Percentiles rank a stretch among this genome's conserved stretches.
phyloP scores from a whole-genome alignment of 306 rosid species.

The Elaeagnus macrophylla region DNA sequence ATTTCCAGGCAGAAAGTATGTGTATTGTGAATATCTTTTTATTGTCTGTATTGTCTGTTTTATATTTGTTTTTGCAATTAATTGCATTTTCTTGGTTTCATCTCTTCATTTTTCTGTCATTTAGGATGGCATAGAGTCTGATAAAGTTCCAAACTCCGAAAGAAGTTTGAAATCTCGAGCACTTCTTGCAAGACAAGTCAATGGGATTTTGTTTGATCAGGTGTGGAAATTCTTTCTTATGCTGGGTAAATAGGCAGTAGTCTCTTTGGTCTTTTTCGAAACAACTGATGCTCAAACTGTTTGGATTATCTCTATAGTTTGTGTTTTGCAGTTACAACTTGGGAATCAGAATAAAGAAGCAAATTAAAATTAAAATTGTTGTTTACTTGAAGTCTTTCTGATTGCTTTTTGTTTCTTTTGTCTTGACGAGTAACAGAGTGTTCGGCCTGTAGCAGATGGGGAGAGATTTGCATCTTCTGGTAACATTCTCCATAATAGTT shows the following conservation, averaged over 20 bases:
- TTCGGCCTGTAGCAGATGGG: conserved; percentile 51
- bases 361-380: neutral
- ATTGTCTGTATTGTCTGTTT: conserved; percentile 4
- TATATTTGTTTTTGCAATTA: conserved; percentile 1
- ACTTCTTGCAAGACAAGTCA: conserved; percentile 71
- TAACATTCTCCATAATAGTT: conserved; percentile 25
- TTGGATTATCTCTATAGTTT: neutral
- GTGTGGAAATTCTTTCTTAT: conserved; percentile 29
- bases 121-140: conserved; percentile 76
- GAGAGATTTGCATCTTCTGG: conserved; percentile 63
- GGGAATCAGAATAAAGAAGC: neutral
- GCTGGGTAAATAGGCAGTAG: neutral
- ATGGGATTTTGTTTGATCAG: conserved; percentile 76
- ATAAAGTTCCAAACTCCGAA: conserved; percentile 71
- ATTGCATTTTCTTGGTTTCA: neutral
- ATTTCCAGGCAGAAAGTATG: conserved; percentile 66
- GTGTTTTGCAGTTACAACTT: neutral
- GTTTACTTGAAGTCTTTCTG: neutral
- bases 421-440: conserved; percentile 43
- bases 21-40: conserved; percentile 8
- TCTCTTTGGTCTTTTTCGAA: too few relatives aligned
- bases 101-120: conserved; percentile 10
- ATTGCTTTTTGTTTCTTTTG: conserved; percentile 12
- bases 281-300: too few relatives aligned
- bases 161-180: conserved; percentile 63